phyloP scores from a whole-genome alignment of 2,329 filamentous ascomycete genomes.

The Pseudogymnoascus sp. region DNA sequence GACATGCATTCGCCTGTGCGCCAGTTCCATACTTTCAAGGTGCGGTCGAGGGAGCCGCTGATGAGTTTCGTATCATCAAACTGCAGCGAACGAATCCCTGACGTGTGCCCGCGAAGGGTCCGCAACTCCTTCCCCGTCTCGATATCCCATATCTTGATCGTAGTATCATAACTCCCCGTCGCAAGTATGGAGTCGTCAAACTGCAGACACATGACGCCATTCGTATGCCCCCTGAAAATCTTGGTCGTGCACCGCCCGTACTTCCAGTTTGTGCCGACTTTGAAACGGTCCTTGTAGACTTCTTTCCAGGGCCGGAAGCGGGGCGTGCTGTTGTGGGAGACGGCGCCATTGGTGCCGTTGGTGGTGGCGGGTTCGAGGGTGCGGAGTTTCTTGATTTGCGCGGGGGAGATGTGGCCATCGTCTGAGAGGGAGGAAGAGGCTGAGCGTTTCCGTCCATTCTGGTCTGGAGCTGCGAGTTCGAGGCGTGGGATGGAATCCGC shows the following conservation, averaged over 20 bases:
- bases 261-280: constrained; percentile 96
- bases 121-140: constrained; percentile 78
- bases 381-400: constrained; percentile 22
- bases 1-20: constrained; percentile 79
- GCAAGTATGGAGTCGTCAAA: constrained; percentile 86
- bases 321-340: constrained; percentile 31
- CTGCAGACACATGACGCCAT: constrained; percentile 64
- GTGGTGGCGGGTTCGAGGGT: constrained; percentile 16
- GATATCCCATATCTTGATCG: constrained; percentile 93
- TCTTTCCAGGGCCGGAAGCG: constrained; percentile 82
- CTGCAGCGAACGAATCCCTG: constrained; percentile 79
- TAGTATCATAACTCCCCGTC: constrained; percentile 90
- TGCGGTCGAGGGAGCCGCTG: constrained; percentile 80
- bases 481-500: not conserved
- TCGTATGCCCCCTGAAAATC: constrained; percentile 77
- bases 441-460: constrained; percentile 23
- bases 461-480: not conserved
- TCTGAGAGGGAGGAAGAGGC: constrained; percentile 18
- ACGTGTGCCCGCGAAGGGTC: constrained; percentile 75
- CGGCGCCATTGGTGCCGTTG: constrained; percentile 19
- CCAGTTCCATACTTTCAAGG: constrained; percentile 95
- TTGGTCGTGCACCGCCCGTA: constrained; percentile 81
- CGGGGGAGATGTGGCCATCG: constrained; percentile 12
- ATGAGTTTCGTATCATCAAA: constrained; percentile 90
- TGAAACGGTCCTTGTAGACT: constrained; percentile 90